Base-by-base conservation (phyloP, 306 rosid species). In the Psophocarpus tetragonolobus region DNA sequence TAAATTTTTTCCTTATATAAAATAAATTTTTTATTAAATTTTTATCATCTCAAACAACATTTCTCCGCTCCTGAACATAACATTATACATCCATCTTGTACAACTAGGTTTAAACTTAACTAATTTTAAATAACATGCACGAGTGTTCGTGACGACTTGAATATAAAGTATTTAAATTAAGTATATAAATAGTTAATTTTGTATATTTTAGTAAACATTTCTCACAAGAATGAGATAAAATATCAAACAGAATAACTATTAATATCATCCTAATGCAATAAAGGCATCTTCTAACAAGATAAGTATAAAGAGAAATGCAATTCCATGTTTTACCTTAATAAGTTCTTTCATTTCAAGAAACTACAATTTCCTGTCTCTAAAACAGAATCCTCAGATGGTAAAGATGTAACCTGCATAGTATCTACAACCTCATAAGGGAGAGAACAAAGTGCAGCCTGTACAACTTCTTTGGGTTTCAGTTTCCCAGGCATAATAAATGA, bases 341-440 rank as follows among this genome's bases (percentile, higher is more conserved):
- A 85, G 83, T 74, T 94, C 97, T 88, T 94, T 97, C 97, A 88
- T 92, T 82, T 76, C 95, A 78, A 94, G 96, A 89, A 73, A 94
- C 84, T 92, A 97, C 88, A 92, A 75, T 71, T 94, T 94, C 90
- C 98, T 92, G 97, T 88, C 81, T 89, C 98, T 77, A 98, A 88
- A 15, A 95, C 90, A 79, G 97, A 89, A 76, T 92, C 97, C 83
- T 84, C 99, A 72, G 97, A 89, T 41, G 97, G 97, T 85, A 92
- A 85, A 38, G 97, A 85, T 1, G 97, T 92, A 75, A 89, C 95
- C 65, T 96, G 90, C 53, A 95, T 84, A 50, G 97, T 95, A 84
- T 90, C 99, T 57, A 93, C 97, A 80, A 95, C 96, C 86, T 95
- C 99, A 75, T 95, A 96, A 0, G 99, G 99, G 61, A 95, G 90